Conservation (phyloP, 306 rosid species). For the Cicer chorassanicum region DNA sequence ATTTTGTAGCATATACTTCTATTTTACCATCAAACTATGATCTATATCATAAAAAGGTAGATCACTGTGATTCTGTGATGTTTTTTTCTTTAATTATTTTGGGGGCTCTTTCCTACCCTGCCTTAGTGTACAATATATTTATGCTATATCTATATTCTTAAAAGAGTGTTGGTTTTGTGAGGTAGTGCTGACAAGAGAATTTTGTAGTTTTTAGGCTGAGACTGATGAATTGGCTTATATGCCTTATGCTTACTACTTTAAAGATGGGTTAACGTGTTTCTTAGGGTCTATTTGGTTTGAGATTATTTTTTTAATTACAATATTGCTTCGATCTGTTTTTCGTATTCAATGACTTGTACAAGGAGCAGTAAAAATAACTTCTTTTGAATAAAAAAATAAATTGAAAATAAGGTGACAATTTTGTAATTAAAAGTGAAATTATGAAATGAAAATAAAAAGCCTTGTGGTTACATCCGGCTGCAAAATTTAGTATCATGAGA, state of each 20-base stretch:
- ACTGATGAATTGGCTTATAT: background rate
- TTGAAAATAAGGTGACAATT: too few relatives aligned
- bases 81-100: conserved; percentile 26
- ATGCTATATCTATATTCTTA: conserved; percentile 9
- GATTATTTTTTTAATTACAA: background rate
- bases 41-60: background rate
- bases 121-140: background rate
- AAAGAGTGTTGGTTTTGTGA: background rate
- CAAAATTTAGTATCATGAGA: too few relatives aligned
- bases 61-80: conserved; percentile 6
- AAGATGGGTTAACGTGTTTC: background rate
- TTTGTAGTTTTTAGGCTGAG: background rate
- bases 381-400: too few relatives aligned
- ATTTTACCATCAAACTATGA: conserved; percentile 6
- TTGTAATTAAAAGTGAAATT: too few relatives aligned
- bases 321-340: too few relatives aligned
- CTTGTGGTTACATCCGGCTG: too few relatives aligned
- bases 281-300: background rate
- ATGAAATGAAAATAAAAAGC: too few relatives aligned
- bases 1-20: conserved; percentile 17
- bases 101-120: conserved; percentile 4
- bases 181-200: background rate
- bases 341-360: too few relatives aligned
- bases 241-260: background rate
- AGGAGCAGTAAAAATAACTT: too few relatives aligned